These are phyloP conservation scores for Glycine soja DNA, from an alignment of 306 rosid genomes.

Conservation along the genomic window DNA sequence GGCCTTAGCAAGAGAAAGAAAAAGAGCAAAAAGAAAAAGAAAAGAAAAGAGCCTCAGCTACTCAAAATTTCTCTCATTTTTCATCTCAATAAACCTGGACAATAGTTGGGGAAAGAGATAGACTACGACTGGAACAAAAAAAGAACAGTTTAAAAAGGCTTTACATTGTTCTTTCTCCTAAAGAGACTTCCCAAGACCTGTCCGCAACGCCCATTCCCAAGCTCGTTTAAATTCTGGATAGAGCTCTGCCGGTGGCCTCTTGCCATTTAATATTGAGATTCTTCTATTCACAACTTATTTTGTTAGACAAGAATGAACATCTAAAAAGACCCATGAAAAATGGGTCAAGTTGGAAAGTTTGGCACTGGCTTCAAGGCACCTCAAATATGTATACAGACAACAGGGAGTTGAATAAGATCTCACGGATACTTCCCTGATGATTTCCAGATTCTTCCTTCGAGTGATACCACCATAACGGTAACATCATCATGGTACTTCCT, in stretches of 20 bases:
- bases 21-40: slow-evolving; percentile 36
- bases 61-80: slow-evolving; percentile 67
- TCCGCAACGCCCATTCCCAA: background rate
- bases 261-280: background rate
- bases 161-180: slow-evolving; percentile 43
- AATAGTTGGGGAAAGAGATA: slow-evolving; percentile 38
- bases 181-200: slow-evolving; percentile 1
- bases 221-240: background rate
- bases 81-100: slow-evolving; percentile 45
- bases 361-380: background rate
- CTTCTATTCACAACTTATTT: background rate
- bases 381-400: slow-evolving; percentile 26
- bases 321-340: background rate
- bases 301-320: background rate
- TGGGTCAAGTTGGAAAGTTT: background rate
- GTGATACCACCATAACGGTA: slow-evolving; percentile 89
- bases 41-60: slow-evolving; percentile 55
- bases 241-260: background rate
- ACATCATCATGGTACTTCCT: slow-evolving; percentile 93
- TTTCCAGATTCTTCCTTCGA: slow-evolving; percentile 96
- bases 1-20: slow-evolving; percentile 48
- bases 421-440: slow-evolving; percentile 89
- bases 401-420: slow-evolving; percentile 44
- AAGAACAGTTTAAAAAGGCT: slow-evolving; percentile 33
- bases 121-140: slow-evolving; percentile 10